Percentiles rank a stretch among this genome's conserved stretches.
These are phyloP conservation scores for Saccharomyces jurei DNA, from an alignment of 805 yeast species.

Conservation along the genomic window DNA sequence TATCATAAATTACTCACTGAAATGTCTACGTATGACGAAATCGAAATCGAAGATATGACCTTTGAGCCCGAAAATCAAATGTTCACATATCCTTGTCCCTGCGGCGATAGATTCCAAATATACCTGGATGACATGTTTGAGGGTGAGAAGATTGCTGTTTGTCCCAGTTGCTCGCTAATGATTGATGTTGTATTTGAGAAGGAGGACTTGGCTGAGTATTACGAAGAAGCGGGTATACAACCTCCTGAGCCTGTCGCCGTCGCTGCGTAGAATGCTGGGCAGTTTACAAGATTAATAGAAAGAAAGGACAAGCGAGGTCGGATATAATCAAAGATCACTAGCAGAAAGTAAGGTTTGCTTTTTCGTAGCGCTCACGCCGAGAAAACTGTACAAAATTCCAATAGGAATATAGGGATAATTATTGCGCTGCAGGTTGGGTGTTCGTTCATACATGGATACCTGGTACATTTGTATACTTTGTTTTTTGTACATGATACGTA, in stretches of 20 bases:
- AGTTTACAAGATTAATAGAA: neutral
- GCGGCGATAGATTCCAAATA: slow-evolving; percentile 92
- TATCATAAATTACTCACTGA: slow-evolving; percentile 5
- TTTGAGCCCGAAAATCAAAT: slow-evolving; percentile 76
- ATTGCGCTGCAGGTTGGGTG: neutral
- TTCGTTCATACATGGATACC: neutral
- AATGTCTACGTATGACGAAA: slow-evolving; percentile 78
- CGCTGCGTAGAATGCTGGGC: slow-evolving; percentile 5
- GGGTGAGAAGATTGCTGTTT: slow-evolving; percentile 90
- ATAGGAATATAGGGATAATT: neutral
- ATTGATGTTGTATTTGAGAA: slow-evolving; percentile 82
- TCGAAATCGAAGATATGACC: slow-evolving; percentile 94
- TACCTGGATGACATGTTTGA: slow-evolving; percentile 75
- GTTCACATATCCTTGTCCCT: slow-evolving; percentile 94
- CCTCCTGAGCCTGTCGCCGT: slow-evolving; percentile 27
- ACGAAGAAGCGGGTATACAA: slow-evolving; percentile 29
- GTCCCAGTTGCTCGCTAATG: slow-evolving; percentile 94
- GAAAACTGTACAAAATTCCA: neutral
- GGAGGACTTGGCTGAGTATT: slow-evolving; percentile 38
- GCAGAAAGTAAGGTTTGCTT: neutral
- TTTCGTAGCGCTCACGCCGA: neutral
- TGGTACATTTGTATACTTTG: neutral
- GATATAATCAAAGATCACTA: no score
- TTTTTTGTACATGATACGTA: neutral
- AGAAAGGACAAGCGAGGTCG: neutral